Conservation (phyloP, 106 monocot genomes). For the Acanthochlamys bracteata region DNA sequence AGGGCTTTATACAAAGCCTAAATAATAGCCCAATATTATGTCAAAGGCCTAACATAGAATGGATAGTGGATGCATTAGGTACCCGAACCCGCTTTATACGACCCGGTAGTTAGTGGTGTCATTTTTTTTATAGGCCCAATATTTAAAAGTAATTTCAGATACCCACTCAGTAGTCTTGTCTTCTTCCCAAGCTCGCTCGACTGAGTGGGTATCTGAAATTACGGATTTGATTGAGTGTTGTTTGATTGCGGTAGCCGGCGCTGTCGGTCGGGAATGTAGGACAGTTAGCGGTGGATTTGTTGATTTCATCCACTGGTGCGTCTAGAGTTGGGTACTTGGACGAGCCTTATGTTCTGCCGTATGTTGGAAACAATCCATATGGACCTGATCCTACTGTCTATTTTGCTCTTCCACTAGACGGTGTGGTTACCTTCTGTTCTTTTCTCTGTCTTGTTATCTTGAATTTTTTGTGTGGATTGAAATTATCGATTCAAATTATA, state of each 20-base stretch:
- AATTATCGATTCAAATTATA: too few species aligned
- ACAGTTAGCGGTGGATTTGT: slow-evolving; percentile 78
- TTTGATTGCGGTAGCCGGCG: slow-evolving; percentile 43
- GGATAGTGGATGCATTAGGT: too few species aligned
- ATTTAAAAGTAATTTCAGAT: too few species aligned
- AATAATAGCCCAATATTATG: too few species aligned
- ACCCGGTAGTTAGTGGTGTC: too few species aligned
- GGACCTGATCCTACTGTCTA: slow-evolving; percentile 51
- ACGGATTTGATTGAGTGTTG: background rate
- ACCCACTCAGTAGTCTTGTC: too few species aligned
- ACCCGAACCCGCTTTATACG: too few species aligned
- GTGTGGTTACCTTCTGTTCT: slow-evolving; percentile 14
- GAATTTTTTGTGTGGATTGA: background rate
- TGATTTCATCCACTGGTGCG: slow-evolving; percentile 56
- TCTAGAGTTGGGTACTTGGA: slow-evolving; percentile 68
- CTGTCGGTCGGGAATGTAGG: slow-evolving; percentile 96
- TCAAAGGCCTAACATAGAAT: too few species aligned
- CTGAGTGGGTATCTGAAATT: background rate
- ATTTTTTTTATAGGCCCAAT: too few species aligned
- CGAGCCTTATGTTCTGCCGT: slow-evolving; percentile 82
- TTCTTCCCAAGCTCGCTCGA: too few species aligned
- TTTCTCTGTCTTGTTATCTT: background rate
- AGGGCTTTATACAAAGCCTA: too few species aligned
- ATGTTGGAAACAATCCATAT: slow-evolving; percentile 94
- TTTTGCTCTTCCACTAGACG: slow-evolving; percentile 82